Percentiles rank a stretch among this genome's conserved stretches.
Evolutionary conservation across 2,329 filamentous ascomycete species (phyloP).

Genomic region (Colletotrichum navitas): DNA sequence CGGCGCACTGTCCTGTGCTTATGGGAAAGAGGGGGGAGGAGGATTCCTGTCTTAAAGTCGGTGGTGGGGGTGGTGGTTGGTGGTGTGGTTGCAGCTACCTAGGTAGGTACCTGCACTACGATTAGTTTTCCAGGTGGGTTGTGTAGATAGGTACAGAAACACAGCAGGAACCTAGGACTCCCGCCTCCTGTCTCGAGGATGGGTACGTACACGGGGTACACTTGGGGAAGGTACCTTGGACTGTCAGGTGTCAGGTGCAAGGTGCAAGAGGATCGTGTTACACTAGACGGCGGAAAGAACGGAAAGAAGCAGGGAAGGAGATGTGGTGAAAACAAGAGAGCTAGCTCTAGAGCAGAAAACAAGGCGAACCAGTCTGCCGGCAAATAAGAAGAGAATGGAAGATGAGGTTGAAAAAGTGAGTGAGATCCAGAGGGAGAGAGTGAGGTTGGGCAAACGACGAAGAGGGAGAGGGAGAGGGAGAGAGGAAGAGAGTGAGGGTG

Average conservation of each 20-base stretch:
- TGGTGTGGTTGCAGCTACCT: background rate
- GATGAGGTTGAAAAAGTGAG: background rate
- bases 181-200: background rate
- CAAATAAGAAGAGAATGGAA: conserved; percentile 20
- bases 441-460: conserved; percentile 5
- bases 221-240: background rate
- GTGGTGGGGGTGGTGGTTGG: background rate
- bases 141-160: background rate
- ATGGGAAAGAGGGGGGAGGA: background rate
- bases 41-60: conserved; percentile 4
- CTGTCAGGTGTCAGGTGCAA: background rate
- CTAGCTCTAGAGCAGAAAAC: conserved; percentile 34
- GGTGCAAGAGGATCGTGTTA: conserved; percentile 19
- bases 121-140: too few relatives aligned
- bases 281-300: background rate
- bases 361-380: conserved; percentile 30
- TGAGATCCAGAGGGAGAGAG: background rate
- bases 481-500: background rate
- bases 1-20: background rate
- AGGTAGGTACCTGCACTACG: too few relatives aligned
- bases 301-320: background rate
- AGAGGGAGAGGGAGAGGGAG: background rate
- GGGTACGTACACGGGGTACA: conserved; percentile 26
- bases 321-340: conserved; percentile 12
- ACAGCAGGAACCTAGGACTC: conserved; percentile 2